phyloP scores from a whole-genome alignment of 1,284 basidiomycete genomes.

The Austroboletus rostrupii region DNA sequence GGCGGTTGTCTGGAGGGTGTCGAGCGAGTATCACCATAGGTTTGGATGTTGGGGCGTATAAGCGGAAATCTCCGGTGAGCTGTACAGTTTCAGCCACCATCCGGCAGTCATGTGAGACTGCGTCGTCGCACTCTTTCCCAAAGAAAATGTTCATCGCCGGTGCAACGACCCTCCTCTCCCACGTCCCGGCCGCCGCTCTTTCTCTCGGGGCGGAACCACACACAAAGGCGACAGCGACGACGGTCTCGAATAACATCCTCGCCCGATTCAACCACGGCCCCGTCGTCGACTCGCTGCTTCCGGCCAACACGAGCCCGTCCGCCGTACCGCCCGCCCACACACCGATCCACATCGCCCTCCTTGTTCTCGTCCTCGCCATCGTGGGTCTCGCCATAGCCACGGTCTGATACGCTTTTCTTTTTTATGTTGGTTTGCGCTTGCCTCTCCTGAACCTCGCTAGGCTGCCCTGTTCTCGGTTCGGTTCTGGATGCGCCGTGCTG shows the following conservation, averaged over 20 bases:
- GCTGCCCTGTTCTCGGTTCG: slow-evolving; percentile 14
- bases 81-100: slow-evolving; percentile 25
- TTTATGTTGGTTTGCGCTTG: neutral
- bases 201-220: neutral
- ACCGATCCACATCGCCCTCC: neutral
- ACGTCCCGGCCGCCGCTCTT: neutral
- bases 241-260: neutral
- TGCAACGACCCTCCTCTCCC: no score
- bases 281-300: slow-evolving; percentile 17
- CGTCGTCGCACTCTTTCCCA: no score
- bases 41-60: neutral
- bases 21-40: neutral
- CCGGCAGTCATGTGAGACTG: slow-evolving; percentile 5
- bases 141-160: no score
- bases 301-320: neutral
- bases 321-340: neutral
- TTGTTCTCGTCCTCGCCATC: slow-evolving; percentile 1
- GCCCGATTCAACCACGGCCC: slow-evolving; percentile 1
- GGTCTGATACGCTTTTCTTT: slow-evolving; percentile 9
- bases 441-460: neutral
- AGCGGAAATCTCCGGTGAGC: slow-evolving; percentile 26
- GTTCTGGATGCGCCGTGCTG: slow-evolving; percentile 13
- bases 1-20: slow-evolving; percentile 13
- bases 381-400: slow-evolving; percentile 2
- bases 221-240: no score